Conservation (phyloP, 495 filamentous ascomycete species). For the Penicillium turbatum region DNA sequence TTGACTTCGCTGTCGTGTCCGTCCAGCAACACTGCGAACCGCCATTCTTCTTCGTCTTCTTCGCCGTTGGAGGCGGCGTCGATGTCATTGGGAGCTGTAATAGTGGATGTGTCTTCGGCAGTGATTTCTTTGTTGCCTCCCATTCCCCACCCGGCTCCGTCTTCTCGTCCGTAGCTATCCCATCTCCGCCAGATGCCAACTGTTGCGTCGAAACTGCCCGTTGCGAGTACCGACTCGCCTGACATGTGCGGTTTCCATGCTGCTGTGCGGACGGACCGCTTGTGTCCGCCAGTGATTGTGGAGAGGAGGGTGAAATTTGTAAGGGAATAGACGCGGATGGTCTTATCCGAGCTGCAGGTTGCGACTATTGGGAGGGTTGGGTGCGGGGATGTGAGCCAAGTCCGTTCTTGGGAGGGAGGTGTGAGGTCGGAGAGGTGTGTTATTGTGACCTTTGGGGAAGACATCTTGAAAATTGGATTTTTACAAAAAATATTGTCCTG, state of each 20-base stretch:
- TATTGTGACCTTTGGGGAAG: background rate
- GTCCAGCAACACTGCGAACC: constrained; percentile 79
- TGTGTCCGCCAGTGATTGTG: constrained; percentile 80
- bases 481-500: too few species aligned
- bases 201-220: constrained; percentile 84
- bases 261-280: constrained; percentile 71
- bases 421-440: constrained; percentile 38
- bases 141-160: constrained; percentile 23
- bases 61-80: constrained; percentile 11
- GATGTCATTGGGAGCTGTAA: background rate
- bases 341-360: constrained; percentile 79
- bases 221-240: constrained; percentile 73
- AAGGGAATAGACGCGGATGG: constrained; percentile 83
- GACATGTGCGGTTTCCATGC: constrained; percentile 76
- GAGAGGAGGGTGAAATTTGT: constrained; percentile 71
- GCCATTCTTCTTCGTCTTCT: constrained; percentile 78
- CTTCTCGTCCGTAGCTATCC: constrained; percentile 42
- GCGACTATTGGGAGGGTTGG: constrained; percentile 83
- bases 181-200: constrained; percentile 81
- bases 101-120: constrained; percentile 18
- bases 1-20: constrained; percentile 96
- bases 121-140: background rate
- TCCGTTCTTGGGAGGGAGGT: constrained; percentile 67
- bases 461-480: background rate
- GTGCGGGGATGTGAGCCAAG: constrained; percentile 83